Evolutionary conservation across 805 yeast genomes (phyloP).

Genomic region (Starmerella tilneyi): DNA sequence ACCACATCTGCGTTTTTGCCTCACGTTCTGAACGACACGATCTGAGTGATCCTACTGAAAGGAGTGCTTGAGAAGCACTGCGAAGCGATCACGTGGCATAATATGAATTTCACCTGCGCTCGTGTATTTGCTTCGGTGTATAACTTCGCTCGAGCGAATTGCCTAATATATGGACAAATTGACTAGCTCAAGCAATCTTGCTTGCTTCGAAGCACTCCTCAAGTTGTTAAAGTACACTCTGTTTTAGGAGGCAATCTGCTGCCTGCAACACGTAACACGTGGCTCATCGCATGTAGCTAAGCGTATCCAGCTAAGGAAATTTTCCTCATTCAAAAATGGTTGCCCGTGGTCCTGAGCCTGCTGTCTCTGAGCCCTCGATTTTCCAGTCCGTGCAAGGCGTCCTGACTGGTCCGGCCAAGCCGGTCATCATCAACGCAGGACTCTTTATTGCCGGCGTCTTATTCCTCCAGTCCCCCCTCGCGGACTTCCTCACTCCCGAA

Average conservation of each 20-base stretch:
- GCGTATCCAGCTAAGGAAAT: not conserved
- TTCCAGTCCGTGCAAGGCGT: constrained; percentile 24
- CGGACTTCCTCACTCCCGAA: constrained; percentile 35
- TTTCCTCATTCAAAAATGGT: constrained; percentile 11
- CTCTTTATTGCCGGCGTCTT: constrained; percentile 32
- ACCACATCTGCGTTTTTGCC: constrained; percentile 1
- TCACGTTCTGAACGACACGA: not conserved
- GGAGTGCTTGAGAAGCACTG: too few relatives aligned
- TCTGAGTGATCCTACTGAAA: too few relatives aligned
- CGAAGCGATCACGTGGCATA: too few relatives aligned
- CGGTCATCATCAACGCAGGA: constrained; percentile 24
- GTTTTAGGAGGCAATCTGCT: not conserved
- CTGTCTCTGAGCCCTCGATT: constrained; percentile 13
- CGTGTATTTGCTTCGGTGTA: too few relatives aligned
- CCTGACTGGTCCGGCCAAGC: constrained; percentile 25
- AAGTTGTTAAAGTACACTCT: too few relatives aligned
- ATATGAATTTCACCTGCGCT: too few relatives aligned
- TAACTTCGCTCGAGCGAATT: too few relatives aligned
- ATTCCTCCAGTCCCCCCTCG: constrained; percentile 33
- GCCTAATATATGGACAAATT: too few relatives aligned
- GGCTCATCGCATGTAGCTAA: not conserved
- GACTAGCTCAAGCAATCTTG: too few relatives aligned
- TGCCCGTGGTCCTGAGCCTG: constrained; percentile 11
- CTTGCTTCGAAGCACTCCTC: too few relatives aligned
- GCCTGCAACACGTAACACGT: not conserved